Evolutionary conservation across 2,329 filamentous ascomycete species (phyloP).

Genomic region (Akanthomyces dipterigenus): DNA sequence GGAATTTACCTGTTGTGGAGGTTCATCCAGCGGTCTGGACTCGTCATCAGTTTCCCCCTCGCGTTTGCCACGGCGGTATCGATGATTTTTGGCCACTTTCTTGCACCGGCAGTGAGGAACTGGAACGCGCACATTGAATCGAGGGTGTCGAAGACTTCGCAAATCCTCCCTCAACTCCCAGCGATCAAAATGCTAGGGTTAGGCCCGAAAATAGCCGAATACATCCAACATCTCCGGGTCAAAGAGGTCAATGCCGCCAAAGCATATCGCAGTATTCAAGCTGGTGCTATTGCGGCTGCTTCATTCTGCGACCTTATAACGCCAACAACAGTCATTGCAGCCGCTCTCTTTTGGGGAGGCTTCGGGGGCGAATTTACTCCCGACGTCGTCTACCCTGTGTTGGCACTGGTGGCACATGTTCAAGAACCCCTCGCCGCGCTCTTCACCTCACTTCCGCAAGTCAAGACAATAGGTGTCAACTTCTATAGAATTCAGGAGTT

Average conservation of each 20-base stretch:
- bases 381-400: neutral
- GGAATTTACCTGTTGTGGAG: neutral
- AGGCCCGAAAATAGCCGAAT: neutral
- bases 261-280: neutral
- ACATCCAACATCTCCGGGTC: neutral
- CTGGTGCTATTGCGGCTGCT: neutral
- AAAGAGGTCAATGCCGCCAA: neutral
- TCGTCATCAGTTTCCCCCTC: neutral
- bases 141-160: neutral
- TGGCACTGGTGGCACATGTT: neutral
- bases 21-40: neutral
- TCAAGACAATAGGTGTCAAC: neutral
- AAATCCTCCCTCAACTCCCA: neutral
- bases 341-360: neutral
- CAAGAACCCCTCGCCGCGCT: neutral
- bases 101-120: neutral
- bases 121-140: neutral
- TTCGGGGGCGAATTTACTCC: neutral
- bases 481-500: neutral
- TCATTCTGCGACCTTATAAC: neutral
- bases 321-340: neutral
- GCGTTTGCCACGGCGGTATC: neutral
- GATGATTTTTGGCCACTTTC: neutral
- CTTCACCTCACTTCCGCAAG: neutral
- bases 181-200: constrained; percentile 4